phyloP scores from a whole-genome alignment of 192 early-diverging fungal genomes.

The Coemansia sp. region DNA sequence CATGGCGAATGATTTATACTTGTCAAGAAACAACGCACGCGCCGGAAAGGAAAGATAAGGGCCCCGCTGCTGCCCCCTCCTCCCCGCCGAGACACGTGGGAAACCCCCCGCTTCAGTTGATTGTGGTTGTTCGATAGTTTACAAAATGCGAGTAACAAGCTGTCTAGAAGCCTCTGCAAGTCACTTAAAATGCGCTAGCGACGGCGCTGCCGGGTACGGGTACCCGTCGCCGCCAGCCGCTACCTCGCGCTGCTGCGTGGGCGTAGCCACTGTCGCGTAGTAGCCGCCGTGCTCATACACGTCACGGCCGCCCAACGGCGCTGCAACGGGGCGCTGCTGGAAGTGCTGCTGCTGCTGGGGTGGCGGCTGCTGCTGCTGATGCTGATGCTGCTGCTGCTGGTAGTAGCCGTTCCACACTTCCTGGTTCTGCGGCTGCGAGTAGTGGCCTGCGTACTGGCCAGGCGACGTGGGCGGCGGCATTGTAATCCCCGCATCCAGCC shows the following conservation, averaged over 20 bases:
- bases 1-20: background rate
- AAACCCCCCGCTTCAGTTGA: too few relatives aligned
- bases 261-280: too few relatives aligned
- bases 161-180: too few relatives aligned
- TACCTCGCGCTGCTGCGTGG: constrained; percentile 1
- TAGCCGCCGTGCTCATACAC: constrained; percentile 27
- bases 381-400: constrained; percentile 15
- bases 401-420: constrained; percentile 22
- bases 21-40: background rate
- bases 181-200: too few relatives aligned
- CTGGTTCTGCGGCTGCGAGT: background rate
- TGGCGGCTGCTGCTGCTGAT: constrained; percentile 1
- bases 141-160: constrained; percentile 1
- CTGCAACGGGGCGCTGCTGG: too few relatives aligned
- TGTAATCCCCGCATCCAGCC: constrained; percentile 18
- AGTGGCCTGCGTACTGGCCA: background rate
- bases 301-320: background rate
- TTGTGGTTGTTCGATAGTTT: background rate
- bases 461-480: constrained; percentile 13
- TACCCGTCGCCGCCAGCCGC: background rate
- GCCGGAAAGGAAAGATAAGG: too few relatives aligned
- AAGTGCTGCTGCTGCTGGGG: constrained; percentile 2
- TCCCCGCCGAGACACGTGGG: too few relatives aligned
- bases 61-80: too few relatives aligned
- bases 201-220: too few relatives aligned